Conservation (phyloP, 345 rosid species). For the Ceriops decandra region DNA sequence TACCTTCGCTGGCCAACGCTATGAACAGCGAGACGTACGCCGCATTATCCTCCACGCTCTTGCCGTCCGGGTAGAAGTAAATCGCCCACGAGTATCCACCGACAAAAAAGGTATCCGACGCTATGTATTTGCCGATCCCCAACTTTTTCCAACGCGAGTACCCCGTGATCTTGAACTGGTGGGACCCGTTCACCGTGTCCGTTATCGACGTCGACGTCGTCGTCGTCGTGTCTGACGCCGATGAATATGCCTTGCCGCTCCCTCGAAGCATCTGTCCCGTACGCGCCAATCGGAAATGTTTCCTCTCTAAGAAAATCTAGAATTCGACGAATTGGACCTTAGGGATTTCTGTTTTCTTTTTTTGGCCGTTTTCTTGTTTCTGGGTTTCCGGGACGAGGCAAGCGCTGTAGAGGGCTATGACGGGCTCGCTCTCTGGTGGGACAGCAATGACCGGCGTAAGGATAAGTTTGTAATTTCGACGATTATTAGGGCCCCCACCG, state of each 20-base stretch:
- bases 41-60: constrained; percentile 20
- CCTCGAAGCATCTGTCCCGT: constrained; percentile 39
- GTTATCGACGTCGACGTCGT: constrained; percentile 21
- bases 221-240: constrained; percentile 6
- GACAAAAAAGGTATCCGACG: constrained; percentile 18
- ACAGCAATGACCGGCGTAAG: background rate
- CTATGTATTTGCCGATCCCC: constrained; percentile 25
- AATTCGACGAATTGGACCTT: background rate
- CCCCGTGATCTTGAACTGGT: constrained; percentile 23
- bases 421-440: background rate
- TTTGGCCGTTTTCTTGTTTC: background rate
- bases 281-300: constrained; percentile 16
- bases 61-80: constrained; percentile 29
- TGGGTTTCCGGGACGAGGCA: constrained; percentile 15
- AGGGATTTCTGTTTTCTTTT: background rate
- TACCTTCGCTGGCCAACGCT: constrained; percentile 27
- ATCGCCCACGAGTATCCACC: constrained; percentile 27
- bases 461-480: background rate
- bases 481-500: background rate
- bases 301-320: constrained; percentile 25
- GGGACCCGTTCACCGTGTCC: constrained; percentile 23
- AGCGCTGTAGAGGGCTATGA: background rate
- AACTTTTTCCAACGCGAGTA: constrained; percentile 19
- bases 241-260: constrained; percentile 26
- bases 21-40: constrained; percentile 25